phyloP scores from a whole-genome alignment of 306 rosid species.

The Quercus rubra region DNA sequence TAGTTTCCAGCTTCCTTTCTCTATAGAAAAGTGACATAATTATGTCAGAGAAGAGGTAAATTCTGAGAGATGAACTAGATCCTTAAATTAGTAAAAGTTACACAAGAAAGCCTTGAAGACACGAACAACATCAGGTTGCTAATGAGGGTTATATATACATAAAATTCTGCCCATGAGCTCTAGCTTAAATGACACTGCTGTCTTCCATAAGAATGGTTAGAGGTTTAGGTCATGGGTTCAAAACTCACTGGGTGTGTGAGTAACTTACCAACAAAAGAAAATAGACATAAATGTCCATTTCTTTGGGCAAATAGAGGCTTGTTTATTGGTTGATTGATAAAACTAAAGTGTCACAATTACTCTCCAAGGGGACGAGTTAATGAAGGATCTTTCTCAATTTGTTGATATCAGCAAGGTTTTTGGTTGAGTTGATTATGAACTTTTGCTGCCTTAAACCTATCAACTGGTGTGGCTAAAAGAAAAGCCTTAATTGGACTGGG shows the following conservation, averaged over 20 bases:
- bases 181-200: too few relatives aligned
- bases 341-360: not conserved
- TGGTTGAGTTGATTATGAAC: not conserved
- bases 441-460: not conserved
- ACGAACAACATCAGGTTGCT: not conserved
- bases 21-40: not conserved
- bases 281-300: not conserved
- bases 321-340: not conserved
- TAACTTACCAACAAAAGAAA: too few relatives aligned
- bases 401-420: not conserved
- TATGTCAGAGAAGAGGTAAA: not conserved
- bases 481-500: not conserved
- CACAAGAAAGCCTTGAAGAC: not conserved
- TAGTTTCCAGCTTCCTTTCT: not conserved
- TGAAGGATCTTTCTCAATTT: not conserved
- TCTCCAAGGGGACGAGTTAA: not conserved
- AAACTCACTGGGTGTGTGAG: too few relatives aligned
- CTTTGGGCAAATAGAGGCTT: not conserved
- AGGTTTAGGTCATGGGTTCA: too few relatives aligned
- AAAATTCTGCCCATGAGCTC: not conserved
- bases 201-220: too few relatives aligned
- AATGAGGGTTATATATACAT: not conserved
- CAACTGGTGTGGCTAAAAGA: not conserved
- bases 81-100: not conserved
- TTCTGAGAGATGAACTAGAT: not conserved